Evolutionary conservation across 176 grass and related monocot genomes (phyloP).

Genomic region (Ensete glaucum): DNA sequence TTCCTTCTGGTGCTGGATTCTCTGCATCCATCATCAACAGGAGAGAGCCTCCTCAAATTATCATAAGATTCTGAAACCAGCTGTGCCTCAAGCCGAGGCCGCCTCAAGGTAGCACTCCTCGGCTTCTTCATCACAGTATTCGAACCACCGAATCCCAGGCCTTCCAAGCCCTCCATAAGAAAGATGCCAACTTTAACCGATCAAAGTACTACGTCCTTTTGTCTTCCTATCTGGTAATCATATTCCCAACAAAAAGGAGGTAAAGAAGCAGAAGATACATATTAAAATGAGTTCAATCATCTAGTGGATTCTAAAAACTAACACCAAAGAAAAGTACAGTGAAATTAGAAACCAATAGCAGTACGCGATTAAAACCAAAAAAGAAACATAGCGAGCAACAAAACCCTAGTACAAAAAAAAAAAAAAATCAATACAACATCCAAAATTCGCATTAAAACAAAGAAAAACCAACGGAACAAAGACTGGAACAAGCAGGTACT

Average conservation of each 20-base stretch:
- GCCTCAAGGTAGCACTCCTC: slow-evolving; percentile 27
- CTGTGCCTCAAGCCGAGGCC: slow-evolving; percentile 30
- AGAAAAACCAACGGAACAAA: background rate
- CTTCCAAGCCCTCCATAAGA: slow-evolving; percentile 30
- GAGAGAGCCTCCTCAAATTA: slow-evolving; percentile 27
- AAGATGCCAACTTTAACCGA: background rate
- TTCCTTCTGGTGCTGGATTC: slow-evolving; percentile 23
- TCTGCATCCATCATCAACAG: slow-evolving; percentile 29
- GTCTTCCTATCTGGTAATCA: background rate
- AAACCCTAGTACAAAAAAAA: background rate
- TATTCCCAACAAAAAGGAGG: background rate
- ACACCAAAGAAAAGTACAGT: background rate
- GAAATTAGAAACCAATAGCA: background rate
- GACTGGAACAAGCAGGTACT: background rate
- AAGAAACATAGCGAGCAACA: background rate
- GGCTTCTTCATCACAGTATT: slow-evolving; percentile 14
- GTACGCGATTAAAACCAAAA: background rate
- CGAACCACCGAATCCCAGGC: slow-evolving; percentile 19
- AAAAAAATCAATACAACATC: background rate
- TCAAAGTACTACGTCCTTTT: background rate
- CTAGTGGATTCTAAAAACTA: too few species aligned
- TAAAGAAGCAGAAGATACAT: background rate
- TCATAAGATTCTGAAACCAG: slow-evolving; percentile 18
- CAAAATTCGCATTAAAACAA: background rate
- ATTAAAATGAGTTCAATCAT: too few species aligned